Percentiles rank a stretch among this genome's conserved stretches.
Evolutionary conservation across 2,329 filamentous ascomycete genomes (phyloP).

Genomic region (Gaeumannomyces sp.): DNA sequence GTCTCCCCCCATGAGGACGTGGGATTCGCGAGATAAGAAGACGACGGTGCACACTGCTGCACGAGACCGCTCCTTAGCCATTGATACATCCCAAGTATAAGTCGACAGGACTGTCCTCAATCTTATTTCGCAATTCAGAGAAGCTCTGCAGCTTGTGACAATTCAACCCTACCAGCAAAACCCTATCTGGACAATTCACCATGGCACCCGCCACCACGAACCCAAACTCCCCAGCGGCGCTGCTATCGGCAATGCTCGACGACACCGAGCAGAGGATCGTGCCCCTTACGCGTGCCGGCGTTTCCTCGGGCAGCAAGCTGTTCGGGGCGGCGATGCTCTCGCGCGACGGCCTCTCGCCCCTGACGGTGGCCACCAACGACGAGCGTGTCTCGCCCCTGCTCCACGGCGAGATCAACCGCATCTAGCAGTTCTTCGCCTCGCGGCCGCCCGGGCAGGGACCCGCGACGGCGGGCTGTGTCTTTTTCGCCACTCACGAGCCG

Average conservation of each 20-base stretch:
- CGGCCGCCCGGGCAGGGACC: conserved; percentile 25
- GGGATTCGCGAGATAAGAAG: not conserved
- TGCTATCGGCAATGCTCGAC: conserved; percentile 35
- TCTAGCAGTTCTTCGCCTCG: conserved; percentile 47
- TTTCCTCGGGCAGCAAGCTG: conserved; percentile 47
- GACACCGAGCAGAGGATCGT: conserved; percentile 41
- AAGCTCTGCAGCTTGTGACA: no score
- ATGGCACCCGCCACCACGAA: conserved; percentile 13
- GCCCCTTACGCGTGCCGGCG: conserved; percentile 42
- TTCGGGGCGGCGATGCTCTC: conserved; percentile 51
- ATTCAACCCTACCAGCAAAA: not conserved
- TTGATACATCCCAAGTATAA: no score
- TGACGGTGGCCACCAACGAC: conserved; percentile 50
- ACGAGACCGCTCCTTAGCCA: not conserved
- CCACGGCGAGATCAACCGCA: conserved; percentile 56
- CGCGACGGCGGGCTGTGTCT: conserved; percentile 41
- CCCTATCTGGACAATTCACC: not conserved
- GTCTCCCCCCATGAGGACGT: not conserved
- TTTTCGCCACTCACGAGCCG: conserved; percentile 54
- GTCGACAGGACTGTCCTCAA: no score
- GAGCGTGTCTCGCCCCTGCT: conserved; percentile 48
- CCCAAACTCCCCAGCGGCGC: conserved; percentile 21
- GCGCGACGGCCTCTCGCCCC: conserved; percentile 31
- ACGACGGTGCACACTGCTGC: not conserved
- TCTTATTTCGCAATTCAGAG: no score